Base-by-base conservation (phyloP, 495 filamentous ascomycete genomes). In the Penicillium fimorum region DNA sequence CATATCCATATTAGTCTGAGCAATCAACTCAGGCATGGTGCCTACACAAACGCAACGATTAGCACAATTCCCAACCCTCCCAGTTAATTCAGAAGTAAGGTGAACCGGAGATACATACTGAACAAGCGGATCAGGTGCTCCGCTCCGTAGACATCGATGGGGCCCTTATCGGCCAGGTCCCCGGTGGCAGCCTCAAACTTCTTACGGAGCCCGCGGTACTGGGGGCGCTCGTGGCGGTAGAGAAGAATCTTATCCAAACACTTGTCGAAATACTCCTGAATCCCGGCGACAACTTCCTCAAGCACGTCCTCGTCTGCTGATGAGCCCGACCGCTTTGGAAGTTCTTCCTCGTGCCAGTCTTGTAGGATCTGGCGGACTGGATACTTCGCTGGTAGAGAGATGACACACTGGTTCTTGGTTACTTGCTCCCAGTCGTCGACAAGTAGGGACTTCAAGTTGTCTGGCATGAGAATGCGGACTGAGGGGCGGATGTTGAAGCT, bases 351-450 rank as follows among this genome's bases (percentile, higher is more conserved):
- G 32, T 84, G 74, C 67, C 95, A 98, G 55, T 89, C 87, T 33
- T 89, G 79, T 6, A 98, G 73, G 57, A 98, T 92, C 53, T 84
- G 70, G 55, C 83, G 82, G 50, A 92, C 89, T 2, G 90, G 85
- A 47, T 84, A 79, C 22, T 79, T 75, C n/a, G 88, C 83, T 0
- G 94, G 94, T 10, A 98, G 79, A 0, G 86, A 83, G 15, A 96
- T 90, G 3, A 97, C 84, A 62, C 90, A 87, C 58, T 87, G 83
- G 65, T 92, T 91, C 78, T 97, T 97, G 47, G 94, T 98, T 47
- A 97, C 84, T 62, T 96, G 95, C 72, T 98, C 94, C 94, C 94
- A 98, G 74, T 98, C 94, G 64, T 98, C 94, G 38, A 98, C 94
- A 4, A 98, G 85, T 43, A 94, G 76, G 17, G 87, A 86, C 74